Evolutionary conservation across 768 basidiomycete genomes (phyloP), one percentile per base, ranked within the genome.

Genomic region (Macrolepiota dolichaula): DNA sequence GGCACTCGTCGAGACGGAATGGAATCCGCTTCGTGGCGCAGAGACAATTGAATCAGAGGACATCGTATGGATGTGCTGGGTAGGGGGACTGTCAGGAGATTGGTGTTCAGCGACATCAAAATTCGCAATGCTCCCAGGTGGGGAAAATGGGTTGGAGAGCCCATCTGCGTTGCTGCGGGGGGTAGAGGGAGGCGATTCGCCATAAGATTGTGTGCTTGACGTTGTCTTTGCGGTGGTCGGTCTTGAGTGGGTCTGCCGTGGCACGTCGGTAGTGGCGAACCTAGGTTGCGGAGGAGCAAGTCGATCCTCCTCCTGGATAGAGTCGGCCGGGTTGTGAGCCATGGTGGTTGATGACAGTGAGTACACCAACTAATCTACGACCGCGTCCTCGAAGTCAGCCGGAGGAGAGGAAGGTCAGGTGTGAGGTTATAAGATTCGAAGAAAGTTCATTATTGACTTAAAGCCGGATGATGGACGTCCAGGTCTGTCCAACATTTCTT

Each of bases 111-210:
- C 69, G 25, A 74, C 72, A 62, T 77, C 77, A 66, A 80, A 79
- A 62, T 74, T 79, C 44, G 74, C 70, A n/a, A 80, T 73, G 66
- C 79, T 83, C 6, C 75, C 70, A 3, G 82, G 79, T 11, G 85
- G 76, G 0, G 86, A 84, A 71, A 85, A 83, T 0, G 85, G 80
- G 66, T 81, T 82, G 50, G 63, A 57, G 25, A 66, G 65, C 19
- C 47, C 22, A 65, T 77, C 76, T 36, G 70, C 68, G 49, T 70
- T 66, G 55, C 69, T 76, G 60, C 76, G 78, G 44, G 80, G 78
- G n/a, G 79, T 79, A 27, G 73, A 54, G 12, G 79, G 78, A 12
- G 77, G 74, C 3, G 76, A 75, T 35, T 79, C 77, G 7, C 60
- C 66, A 59, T 66, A 70, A 53, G 75, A 74, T n/a, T 58, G 69